Evolutionary conservation across 2,329 filamentous ascomycete species (phyloP).

Genomic region (Pseudogymnoascus sp.): DNA sequence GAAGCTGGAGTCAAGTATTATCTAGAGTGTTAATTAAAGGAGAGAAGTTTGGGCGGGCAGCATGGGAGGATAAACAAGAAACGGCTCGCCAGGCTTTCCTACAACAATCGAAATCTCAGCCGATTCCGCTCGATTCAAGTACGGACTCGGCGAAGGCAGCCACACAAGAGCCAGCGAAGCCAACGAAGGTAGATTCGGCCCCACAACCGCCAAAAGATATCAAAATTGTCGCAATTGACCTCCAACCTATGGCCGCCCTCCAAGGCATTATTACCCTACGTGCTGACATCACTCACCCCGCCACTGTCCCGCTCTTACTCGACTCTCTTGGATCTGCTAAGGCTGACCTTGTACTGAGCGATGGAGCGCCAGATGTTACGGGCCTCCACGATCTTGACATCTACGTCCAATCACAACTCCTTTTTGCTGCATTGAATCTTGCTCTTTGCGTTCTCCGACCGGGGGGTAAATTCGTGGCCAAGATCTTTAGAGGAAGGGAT

Average conservation of each 20-base stretch:
- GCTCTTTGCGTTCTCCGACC: slow-evolving; percentile 87
- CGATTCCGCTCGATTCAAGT: slow-evolving; percentile 17
- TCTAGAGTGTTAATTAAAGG: slow-evolving; percentile 90
- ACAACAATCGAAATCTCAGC: slow-evolving; percentile 17
- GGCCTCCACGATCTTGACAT: slow-evolving; percentile 96
- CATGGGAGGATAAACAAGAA: slow-evolving; percentile 80
- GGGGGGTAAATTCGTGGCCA: slow-evolving; percentile 93
- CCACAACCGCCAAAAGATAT: slow-evolving; percentile 57
- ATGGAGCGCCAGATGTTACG: slow-evolving; percentile 93
- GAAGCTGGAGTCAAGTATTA: slow-evolving; percentile 95
- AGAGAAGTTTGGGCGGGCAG: slow-evolving; percentile 77
- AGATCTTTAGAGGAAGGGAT: slow-evolving; percentile 91
- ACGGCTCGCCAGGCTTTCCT: slow-evolving; percentile 56
- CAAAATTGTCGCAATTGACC: slow-evolving; percentile 90
- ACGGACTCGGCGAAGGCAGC: slow-evolving; percentile 12
- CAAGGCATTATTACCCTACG: slow-evolving; percentile 87
- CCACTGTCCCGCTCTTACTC: slow-evolving; percentile 83
- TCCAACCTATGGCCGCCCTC: slow-evolving; percentile 91
- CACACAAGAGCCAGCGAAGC: slow-evolving; percentile 18
- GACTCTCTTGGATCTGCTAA: slow-evolving; percentile 71
- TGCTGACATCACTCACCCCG: slow-evolving; percentile 95
- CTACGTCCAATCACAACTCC: slow-evolving; percentile 91
- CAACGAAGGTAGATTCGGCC: slow-evolving; percentile 26
- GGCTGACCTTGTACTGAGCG: slow-evolving; percentile 89
- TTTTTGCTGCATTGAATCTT: slow-evolving; percentile 89